Percentiles rank a stretch among this genome's conserved stretches.
These are phyloP conservation scores for Pascua sp. DNA, from an alignment of 1,284 basidiomycete genomes.

Conservation along the genomic window DNA sequence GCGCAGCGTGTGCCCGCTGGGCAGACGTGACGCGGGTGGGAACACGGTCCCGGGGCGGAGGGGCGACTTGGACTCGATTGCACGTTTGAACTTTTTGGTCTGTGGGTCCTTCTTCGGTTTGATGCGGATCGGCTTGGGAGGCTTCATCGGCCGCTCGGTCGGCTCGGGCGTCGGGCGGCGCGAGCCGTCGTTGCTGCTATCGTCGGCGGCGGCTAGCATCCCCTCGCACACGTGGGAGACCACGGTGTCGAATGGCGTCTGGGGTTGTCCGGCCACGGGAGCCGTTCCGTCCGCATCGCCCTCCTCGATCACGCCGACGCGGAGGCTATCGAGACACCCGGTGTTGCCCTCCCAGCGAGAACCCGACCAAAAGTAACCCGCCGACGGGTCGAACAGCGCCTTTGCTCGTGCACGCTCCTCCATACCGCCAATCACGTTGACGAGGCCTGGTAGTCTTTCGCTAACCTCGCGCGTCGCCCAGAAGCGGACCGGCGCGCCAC, in stretches of 20 bases:
- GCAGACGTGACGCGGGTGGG: slow-evolving; percentile 21
- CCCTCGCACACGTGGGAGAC: slow-evolving; percentile 9
- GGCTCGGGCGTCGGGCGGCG: neutral
- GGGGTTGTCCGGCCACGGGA: neutral
- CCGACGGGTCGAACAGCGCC: slow-evolving; percentile 25
- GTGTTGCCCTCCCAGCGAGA: slow-evolving; percentile 35
- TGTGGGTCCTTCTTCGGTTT: neutral
- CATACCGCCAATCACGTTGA: slow-evolving; percentile 40
- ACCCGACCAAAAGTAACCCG: slow-evolving; percentile 30
- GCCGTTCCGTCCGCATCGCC: neutral
- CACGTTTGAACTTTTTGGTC: neutral
- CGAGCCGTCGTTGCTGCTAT: neutral
- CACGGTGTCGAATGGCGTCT: slow-evolving; percentile 12
- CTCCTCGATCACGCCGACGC: slow-evolving; percentile 24
- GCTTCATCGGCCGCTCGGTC: neutral
- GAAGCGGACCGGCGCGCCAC: slow-evolving; percentile 21
- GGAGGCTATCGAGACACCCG: slow-evolving; percentile 24
- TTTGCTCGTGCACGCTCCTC: slow-evolving; percentile 29
- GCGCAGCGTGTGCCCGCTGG: slow-evolving; percentile 37
- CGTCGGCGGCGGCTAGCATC: slow-evolving; percentile 6
- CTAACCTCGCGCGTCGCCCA: slow-evolving; percentile 43
- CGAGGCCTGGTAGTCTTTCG: slow-evolving; percentile 32
- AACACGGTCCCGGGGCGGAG: slow-evolving; percentile 13
- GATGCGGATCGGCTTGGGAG: neutral
- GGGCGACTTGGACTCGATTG: slow-evolving; percentile 4